Conservation (phyloP, 2,329 filamentous ascomycete genomes). For the Ampelomyces quisqualis region DNA sequence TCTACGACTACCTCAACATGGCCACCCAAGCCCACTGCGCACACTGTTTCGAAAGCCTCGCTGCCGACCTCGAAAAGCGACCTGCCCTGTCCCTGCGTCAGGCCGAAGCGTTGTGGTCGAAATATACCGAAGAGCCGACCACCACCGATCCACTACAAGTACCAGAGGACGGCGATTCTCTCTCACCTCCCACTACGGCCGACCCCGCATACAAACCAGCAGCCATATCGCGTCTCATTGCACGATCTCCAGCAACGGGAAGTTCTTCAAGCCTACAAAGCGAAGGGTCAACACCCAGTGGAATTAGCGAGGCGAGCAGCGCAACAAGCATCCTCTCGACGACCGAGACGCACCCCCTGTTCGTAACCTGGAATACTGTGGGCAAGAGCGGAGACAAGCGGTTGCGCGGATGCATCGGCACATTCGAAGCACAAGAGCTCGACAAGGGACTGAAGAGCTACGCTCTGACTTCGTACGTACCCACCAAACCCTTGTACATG, state of each 20-base stretch:
- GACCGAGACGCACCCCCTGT: conserved; percentile 64
- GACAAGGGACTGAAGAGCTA: conserved; percentile 73
- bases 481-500: neutral
- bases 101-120: conserved; percentile 68
- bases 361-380: conserved; percentile 91
- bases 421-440: conserved; percentile 78
- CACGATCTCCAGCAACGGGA: conserved; percentile 44
- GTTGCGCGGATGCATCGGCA: conserved; percentile 93
- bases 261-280: conserved; percentile 52
- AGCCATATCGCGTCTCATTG: conserved; percentile 49
- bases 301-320: conserved; percentile 47
- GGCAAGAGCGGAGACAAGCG: conserved; percentile 60
- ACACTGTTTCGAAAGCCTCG: conserved; percentile 87
- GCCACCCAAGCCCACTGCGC: conserved; percentile 83
- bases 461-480: conserved; percentile 70
- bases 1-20: conserved; percentile 56
- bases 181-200: conserved; percentile 15
- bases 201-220: conserved; percentile 41
- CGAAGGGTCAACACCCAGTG: conserved; percentile 50
- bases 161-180: conserved; percentile 24
- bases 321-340: conserved; percentile 44
- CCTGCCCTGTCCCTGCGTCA: conserved; percentile 66
- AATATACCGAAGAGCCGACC: conserved; percentile 47
- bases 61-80: conserved; percentile 70
- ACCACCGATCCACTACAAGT: conserved; percentile 35